Percentiles rank a stretch among this genome's conserved stretches.
Evolutionary conservation across 345 rosid genomes (phyloP).

Genomic region (Eutrema heterophyllum): DNA sequence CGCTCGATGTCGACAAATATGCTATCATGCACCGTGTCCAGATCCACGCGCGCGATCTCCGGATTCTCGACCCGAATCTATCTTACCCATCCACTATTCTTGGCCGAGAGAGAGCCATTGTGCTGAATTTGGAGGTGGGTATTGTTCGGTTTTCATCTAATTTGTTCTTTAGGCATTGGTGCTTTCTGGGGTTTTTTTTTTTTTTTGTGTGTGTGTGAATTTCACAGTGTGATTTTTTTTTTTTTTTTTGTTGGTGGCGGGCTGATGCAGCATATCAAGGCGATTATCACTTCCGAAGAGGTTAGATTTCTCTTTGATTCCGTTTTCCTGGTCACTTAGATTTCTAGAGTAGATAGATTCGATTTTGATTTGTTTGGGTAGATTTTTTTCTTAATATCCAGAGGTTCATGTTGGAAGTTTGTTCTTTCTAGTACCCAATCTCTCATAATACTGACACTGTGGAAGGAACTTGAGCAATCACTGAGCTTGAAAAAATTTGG

Average conservation of each 20-base stretch:
- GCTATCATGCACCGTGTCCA: constrained; percentile 91
- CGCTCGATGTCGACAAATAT: constrained; percentile 70
- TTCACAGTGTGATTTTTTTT: not conserved
- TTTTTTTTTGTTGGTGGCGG: not conserved
- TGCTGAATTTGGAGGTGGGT: constrained; percentile 82
- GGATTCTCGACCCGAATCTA: constrained; percentile 85
- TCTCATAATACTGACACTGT: not conserved
- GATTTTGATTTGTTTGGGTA: not conserved
- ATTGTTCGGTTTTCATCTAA: not conserved
- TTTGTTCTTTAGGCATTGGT: not conserved
- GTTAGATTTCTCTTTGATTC: constrained; percentile 39
- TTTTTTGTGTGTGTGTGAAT: too few species aligned
- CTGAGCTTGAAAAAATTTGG: not conserved
- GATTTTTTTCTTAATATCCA: not conserved
- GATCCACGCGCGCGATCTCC: constrained; percentile 98
- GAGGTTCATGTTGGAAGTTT: not conserved
- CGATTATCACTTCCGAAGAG: constrained; percentile 92
- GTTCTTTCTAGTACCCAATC: too few species aligned
- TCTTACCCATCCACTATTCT: constrained; percentile 96
- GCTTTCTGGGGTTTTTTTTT: not conserved
- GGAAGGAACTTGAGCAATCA: not conserved
- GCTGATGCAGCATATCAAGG: constrained; percentile 79
- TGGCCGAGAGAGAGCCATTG: constrained; percentile 97
- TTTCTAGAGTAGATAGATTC: not conserved
- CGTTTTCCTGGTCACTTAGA: not conserved